phyloP scores from a whole-genome alignment of 2,329 filamentous ascomycete genomes.

The Dactylonectria macrodidyma region DNA sequence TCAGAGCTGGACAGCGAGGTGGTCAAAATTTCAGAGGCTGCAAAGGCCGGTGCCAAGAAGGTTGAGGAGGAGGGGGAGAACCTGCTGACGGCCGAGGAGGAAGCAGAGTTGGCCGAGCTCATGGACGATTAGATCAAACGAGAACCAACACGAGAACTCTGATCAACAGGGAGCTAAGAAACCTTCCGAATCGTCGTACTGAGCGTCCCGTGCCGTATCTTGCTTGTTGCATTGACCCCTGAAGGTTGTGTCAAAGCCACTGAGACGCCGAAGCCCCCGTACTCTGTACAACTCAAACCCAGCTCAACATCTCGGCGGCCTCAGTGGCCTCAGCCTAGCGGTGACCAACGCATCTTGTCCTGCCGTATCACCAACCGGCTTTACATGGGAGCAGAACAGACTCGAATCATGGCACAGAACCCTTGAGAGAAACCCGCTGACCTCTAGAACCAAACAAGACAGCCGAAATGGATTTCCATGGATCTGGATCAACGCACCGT shows the following conservation, averaged over 20 bases:
- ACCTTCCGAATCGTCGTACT: background rate
- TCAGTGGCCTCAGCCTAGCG: constrained; percentile 19
- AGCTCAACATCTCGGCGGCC: constrained; percentile 30
- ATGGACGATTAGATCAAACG: constrained; percentile 75
- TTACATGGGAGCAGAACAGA: constrained; percentile 22
- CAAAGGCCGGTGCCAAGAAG: constrained; percentile 65
- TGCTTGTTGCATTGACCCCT: constrained; percentile 16
- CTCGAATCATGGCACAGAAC: constrained; percentile 32
- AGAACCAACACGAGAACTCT: background rate
- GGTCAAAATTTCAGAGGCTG: constrained; percentile 60
- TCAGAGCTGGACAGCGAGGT: constrained; percentile 66
- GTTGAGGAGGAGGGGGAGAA: constrained; percentile 61
- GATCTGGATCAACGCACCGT: constrained; percentile 24
- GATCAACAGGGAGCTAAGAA: constrained; percentile 2
- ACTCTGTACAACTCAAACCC: constrained; percentile 32
- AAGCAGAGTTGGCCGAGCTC: constrained; percentile 90
- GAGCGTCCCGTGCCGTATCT: constrained; percentile 8
- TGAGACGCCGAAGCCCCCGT: constrained; percentile 7
- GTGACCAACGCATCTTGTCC: constrained; percentile 17
- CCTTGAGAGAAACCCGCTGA: constrained; percentile 6
- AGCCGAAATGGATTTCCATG: constrained; percentile 8
- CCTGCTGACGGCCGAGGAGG: constrained; percentile 88
- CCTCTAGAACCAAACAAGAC: constrained; percentile 17
- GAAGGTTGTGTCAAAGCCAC: constrained; percentile 8
- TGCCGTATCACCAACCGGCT: constrained; percentile 22